These are phyloP conservation scores for Marsdenia floribunda DNA, from an alignment of 257 asterid genomes.

Conservation along the genomic window DNA sequence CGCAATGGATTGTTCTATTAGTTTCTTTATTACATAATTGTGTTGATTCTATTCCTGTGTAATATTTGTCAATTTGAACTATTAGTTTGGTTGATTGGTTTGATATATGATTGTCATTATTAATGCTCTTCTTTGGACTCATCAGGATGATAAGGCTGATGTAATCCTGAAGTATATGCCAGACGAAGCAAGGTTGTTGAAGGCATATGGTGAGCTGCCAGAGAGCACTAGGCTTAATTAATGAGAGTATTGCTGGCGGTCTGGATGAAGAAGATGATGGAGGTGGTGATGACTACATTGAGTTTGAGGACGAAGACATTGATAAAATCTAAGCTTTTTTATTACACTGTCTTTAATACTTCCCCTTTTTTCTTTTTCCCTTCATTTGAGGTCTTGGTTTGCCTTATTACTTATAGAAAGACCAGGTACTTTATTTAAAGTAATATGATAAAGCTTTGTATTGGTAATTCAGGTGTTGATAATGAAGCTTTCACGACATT, in stretches of 20 bases:
- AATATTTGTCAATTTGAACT: not conserved
- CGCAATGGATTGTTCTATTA: not conserved
- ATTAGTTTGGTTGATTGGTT: not conserved
- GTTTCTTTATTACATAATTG: not conserved
- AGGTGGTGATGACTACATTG: constrained; percentile 59
- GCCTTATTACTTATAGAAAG: not conserved
- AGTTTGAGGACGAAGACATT: constrained; percentile 85
- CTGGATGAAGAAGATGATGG: constrained; percentile 72
- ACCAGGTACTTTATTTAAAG: too few relatives aligned
- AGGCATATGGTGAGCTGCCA: constrained; percentile 95
- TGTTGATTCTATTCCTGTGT: not conserved
- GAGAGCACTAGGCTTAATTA: constrained; percentile 78
- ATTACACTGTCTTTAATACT: not conserved
- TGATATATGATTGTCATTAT: not conserved
- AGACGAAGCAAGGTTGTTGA: constrained; percentile 85
- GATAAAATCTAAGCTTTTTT: constrained; percentile 58
- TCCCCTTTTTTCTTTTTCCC: too few relatives aligned
- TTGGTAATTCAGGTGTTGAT: too few relatives aligned
- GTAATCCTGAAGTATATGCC: constrained; percentile 88
- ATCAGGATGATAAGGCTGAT: constrained; percentile 95
- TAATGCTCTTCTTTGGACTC: not conserved
- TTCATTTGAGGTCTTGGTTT: not conserved
- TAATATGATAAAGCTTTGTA: too few relatives aligned
- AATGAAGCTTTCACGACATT: too few relatives aligned
- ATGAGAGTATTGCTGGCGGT: constrained; percentile 66